Percentiles rank a stretch among this genome's conserved stretches.
These are phyloP conservation scores for Hypericum perforatum DNA, from an alignment of 345 rosid genomes.

Conservation along the genomic window DNA sequence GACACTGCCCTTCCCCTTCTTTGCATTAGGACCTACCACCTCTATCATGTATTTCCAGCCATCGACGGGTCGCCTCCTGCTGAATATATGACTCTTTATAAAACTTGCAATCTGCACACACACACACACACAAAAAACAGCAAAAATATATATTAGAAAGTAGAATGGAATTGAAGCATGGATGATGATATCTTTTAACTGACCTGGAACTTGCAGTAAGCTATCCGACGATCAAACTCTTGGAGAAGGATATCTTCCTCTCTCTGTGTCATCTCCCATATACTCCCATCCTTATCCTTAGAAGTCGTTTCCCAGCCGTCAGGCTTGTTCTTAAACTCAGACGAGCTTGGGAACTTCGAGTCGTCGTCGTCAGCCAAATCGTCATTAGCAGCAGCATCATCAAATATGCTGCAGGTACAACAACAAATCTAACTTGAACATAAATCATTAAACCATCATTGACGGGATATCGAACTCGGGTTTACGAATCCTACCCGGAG, in stretches of 20 bases:
- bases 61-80: slow-evolving; percentile 90
- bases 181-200: too few species aligned
- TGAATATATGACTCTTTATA: slow-evolving; percentile 84
- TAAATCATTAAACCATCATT: background rate
- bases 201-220: slow-evolving; percentile 91
- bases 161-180: too few species aligned
- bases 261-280: slow-evolving; percentile 97
- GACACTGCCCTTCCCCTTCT: slow-evolving; percentile 86
- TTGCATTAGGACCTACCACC: slow-evolving; percentile 93
- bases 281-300: slow-evolving; percentile 67
- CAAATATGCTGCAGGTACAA: slow-evolving; percentile 54
- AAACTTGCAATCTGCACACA: slow-evolving; percentile 82
- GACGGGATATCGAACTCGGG: background rate
- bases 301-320: slow-evolving; percentile 95
- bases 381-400: slow-evolving; percentile 39
- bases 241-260: slow-evolving; percentile 93
- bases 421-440: background rate
- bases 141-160: background rate
- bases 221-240: slow-evolving; percentile 82
- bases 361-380: slow-evolving; percentile 57
- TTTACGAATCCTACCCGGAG: slow-evolving; percentile 49
- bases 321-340: slow-evolving; percentile 74
- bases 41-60: slow-evolving; percentile 98
- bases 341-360: slow-evolving; percentile 39
- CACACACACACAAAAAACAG: slow-evolving; percentile 3